Conservation (phyloP, 2,329 filamentous ascomycete genomes). For the Neopestalotiopsis sp. region DNA sequence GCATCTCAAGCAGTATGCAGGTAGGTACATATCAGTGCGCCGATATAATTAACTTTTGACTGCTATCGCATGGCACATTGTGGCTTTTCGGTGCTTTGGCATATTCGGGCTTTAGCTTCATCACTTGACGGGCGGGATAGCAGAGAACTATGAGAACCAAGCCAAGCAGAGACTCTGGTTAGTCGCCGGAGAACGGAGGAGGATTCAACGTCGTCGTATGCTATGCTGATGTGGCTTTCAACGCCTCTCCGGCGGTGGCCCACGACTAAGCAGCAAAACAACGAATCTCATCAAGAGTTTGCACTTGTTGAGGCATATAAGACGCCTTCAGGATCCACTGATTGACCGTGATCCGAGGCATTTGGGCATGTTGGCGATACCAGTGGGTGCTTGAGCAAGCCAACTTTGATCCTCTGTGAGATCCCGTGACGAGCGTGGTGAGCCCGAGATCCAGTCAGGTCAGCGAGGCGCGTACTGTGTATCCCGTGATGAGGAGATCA, state of each 20-base stretch:
- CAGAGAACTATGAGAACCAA: conserved; percentile 12
- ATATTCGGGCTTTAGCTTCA: conserved; percentile 23
- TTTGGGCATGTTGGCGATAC: neutral
- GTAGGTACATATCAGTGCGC: conserved; percentile 30
- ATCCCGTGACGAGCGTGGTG: neutral
- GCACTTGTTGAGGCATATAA: conserved; percentile 18
- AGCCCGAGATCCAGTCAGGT: conserved; percentile 10
- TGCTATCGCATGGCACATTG: conserved; percentile 22
- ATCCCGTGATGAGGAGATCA: conserved; percentile 6
- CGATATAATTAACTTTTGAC: conserved; percentile 45
- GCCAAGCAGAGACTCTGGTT: neutral
- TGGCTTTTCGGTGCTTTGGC: conserved; percentile 19
- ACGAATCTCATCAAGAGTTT: conserved; percentile 8
- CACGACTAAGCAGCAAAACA: neutral
- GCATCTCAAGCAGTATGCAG: neutral
- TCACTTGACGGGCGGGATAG: conserved; percentile 32
- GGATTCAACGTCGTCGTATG: neutral
- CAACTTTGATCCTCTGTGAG: neutral
- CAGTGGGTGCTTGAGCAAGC: conserved; percentile 9
- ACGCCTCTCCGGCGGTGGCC: neutral
- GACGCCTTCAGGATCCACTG: conserved; percentile 17
- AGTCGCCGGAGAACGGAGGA: conserved; percentile 2
- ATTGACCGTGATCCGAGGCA: neutral
- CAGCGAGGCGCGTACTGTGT: neutral
- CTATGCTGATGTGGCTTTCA: neutral